These are phyloP conservation scores for Pseudogymnoascus destructans DNA, from an alignment of 2,329 filamentous ascomycete species.

Conservation along the genomic window DNA sequence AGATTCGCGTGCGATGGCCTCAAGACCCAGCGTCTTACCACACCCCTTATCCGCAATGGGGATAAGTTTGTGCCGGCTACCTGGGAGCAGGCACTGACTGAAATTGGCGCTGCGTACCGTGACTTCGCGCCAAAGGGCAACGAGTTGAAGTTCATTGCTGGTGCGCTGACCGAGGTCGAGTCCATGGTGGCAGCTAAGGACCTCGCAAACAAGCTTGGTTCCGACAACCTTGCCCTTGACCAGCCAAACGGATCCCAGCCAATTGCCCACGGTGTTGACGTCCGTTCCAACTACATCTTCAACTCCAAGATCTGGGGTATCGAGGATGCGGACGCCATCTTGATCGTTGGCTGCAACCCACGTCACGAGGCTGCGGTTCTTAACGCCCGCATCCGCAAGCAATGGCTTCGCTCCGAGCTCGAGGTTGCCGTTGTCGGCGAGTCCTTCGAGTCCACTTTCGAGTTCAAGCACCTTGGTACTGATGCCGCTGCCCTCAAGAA, in stretches of 20 bases:
- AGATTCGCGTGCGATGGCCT: constrained; percentile 93
- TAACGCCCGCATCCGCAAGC: constrained; percentile 94
- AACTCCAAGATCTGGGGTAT: constrained; percentile 92
- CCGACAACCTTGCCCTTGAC: constrained; percentile 89
- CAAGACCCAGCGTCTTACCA: constrained; percentile 90
- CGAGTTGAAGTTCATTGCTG: constrained; percentile 91
- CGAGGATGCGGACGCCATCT: constrained; percentile 82
- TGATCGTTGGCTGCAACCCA: constrained; percentile 90
- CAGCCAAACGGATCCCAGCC: constrained; percentile 73
- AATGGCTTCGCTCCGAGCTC: constrained; percentile 90
- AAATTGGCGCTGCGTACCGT: constrained; percentile 71
- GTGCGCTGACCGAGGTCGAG: constrained; percentile 83
- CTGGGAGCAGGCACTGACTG: constrained; percentile 89
- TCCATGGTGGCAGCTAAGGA: constrained; percentile 95
- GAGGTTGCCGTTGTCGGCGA: constrained; percentile 87
- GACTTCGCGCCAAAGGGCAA: constrained; percentile 72
- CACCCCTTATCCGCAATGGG: constrained; percentile 75
- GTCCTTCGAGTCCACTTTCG: constrained; percentile 85
- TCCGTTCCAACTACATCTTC: constrained; percentile 90
- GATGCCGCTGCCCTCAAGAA: constrained; percentile 72
- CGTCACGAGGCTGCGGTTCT: constrained; percentile 89
- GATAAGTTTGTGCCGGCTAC: constrained; percentile 85
- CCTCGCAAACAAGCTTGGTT: constrained; percentile 88
- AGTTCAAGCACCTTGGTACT: constrained; percentile 78
- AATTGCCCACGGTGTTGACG: constrained; percentile 81